phyloP scores from a whole-genome alignment of 2,329 filamentous ascomycete genomes.

The Fusarium sp. region DNA sequence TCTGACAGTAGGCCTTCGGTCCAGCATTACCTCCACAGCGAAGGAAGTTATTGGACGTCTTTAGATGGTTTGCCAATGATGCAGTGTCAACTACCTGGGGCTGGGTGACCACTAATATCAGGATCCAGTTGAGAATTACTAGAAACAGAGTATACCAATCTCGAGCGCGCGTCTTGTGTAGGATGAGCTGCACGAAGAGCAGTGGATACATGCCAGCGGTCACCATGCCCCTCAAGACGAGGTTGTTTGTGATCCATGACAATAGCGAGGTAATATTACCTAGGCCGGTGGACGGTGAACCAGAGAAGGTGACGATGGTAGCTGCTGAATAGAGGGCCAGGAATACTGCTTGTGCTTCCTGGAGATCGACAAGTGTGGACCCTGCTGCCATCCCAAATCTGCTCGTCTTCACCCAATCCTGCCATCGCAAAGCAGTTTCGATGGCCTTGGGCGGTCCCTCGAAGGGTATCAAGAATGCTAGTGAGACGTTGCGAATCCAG shows the following conservation, averaged over 20 bases:
- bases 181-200: background rate
- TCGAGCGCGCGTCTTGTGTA: background rate
- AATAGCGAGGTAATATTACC: background rate
- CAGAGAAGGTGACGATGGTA: background rate
- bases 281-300: background rate
- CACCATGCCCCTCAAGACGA: accelerated
- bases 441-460: background rate
- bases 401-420: accelerated
- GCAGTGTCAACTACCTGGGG: background rate
- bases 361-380: background rate
- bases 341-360: slow-evolving; percentile 17
- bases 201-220: background rate
- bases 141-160: slow-evolving; percentile 2
- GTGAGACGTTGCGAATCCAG: background rate
- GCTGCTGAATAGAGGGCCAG: background rate
- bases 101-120: background rate
- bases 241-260: slow-evolving; percentile 8
- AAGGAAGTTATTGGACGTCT: accelerated
- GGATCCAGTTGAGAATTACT: background rate
- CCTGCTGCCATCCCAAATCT: background rate
- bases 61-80: background rate
- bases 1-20: slow-evolving; percentile 12
- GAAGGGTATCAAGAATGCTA: accelerated
- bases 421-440: accelerated
- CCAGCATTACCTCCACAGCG: background rate